phyloP scores from a whole-genome alignment of 2,329 filamentous ascomycete species.

The Hypoxylon sp. region DNA sequence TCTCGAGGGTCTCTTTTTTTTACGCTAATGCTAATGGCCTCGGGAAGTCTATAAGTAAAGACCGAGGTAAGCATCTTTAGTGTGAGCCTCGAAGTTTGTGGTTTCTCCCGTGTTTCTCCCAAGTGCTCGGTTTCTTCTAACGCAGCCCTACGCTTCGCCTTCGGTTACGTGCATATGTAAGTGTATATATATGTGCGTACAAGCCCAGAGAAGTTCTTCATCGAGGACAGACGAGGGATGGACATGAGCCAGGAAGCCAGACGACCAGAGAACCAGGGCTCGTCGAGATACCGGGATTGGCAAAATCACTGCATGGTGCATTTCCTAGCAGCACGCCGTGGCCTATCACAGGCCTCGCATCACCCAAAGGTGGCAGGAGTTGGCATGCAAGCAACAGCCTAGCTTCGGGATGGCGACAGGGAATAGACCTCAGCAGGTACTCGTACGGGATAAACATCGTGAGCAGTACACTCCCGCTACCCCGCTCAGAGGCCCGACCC shows the following conservation, averaged over 20 bases:
- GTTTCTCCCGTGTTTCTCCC: slow-evolving; percentile 2
- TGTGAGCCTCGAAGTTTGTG: slow-evolving; percentile 10
- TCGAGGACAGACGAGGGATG: slow-evolving; percentile 5
- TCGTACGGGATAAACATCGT: slow-evolving; percentile 8
- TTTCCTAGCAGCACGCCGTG: background rate
- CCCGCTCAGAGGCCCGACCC: slow-evolving; percentile 27
- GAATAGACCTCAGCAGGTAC: slow-evolving; percentile 14
- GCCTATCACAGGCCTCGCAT: slow-evolving; percentile 30
- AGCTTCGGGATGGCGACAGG: slow-evolving; percentile 9
- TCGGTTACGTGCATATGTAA: slow-evolving; percentile 30
- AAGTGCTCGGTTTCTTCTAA: slow-evolving; percentile 25
- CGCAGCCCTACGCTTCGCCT: slow-evolving; percentile 35
- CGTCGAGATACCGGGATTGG: slow-evolving; percentile 21
- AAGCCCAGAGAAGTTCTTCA: slow-evolving; percentile 13
- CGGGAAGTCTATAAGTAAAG: slow-evolving; percentile 3
- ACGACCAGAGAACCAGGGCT: no score
- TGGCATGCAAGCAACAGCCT: slow-evolving; percentile 24
- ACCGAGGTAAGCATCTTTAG: slow-evolving; percentile 26
- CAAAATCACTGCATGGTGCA: background rate
- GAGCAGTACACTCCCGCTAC: background rate
- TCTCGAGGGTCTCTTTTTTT: slow-evolving; percentile 7
- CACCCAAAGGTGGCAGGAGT: slow-evolving; percentile 27
- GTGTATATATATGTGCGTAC: slow-evolving; percentile 20
- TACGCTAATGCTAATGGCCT: slow-evolving; percentile 20
- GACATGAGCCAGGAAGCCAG: no score